phyloP scores from a whole-genome alignment of 1,284 basidiomycete genomes.

The Rhodofomes roseus region DNA sequence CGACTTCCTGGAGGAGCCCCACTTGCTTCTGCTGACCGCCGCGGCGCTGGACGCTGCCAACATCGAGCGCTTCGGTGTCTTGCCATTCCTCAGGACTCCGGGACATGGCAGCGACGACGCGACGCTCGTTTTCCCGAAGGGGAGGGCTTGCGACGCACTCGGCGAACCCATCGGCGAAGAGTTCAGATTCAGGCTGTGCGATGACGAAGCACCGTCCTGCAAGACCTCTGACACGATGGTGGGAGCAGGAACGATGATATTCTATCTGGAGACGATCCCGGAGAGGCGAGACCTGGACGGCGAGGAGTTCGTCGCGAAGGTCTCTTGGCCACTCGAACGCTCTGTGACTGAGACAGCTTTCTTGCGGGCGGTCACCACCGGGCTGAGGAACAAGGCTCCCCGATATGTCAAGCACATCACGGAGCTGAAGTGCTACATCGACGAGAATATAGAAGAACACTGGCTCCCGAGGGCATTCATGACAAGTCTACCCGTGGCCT shows the following conservation, averaged over 20 bases:
- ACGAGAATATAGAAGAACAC: background rate
- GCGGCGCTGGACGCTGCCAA: constrained; percentile 12
- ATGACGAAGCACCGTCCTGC: background rate
- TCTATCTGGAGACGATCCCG: constrained; percentile 1
- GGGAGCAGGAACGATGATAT: constrained; percentile 7
- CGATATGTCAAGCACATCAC: constrained; percentile 6
- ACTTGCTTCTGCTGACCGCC: constrained; percentile 16
- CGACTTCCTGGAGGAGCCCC: constrained; percentile 13
- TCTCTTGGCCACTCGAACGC: constrained; percentile 5
- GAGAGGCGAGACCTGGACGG: background rate
- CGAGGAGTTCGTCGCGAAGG: constrained; percentile 5
- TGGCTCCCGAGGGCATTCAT: constrained; percentile 3
- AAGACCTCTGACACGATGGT: background rate
- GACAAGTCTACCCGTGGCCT: background rate
- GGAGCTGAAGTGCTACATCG: constrained; percentile 7
- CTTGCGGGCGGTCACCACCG: background rate
- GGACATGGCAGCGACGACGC: background rate
- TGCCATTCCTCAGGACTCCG: background rate
- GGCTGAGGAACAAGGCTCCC: background rate
- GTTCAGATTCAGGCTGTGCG: background rate
- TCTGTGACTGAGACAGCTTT: background rate
- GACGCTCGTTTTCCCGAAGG: background rate
- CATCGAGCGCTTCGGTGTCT: constrained; percentile 14
- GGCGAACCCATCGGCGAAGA: background rate
- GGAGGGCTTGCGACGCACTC: background rate